phyloP scores from a whole-genome alignment of 768 basidiomycete genomes.

The Lactarius evosmus region DNA sequence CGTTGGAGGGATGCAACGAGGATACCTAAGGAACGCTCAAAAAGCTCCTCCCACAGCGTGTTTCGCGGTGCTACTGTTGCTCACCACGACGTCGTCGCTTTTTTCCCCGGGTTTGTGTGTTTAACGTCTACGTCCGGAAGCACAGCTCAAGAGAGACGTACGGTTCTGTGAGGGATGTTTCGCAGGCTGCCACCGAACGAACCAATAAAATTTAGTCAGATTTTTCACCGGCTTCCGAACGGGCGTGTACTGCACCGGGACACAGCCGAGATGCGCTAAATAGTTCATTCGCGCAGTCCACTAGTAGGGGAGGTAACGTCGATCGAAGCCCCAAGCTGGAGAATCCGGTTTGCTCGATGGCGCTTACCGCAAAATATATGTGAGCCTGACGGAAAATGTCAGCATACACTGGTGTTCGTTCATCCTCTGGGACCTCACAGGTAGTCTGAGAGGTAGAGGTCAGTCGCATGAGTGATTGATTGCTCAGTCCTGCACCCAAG shows the following conservation, averaged over 20 bases:
- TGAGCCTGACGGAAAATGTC: slow-evolving; percentile 50
- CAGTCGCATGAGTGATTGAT: slow-evolving; percentile 17
- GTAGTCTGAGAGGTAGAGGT: slow-evolving; percentile 45
- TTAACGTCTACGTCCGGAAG: slow-evolving; percentile 13
- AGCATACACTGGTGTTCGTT: not conserved
- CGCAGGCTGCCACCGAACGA: slow-evolving; percentile 56
- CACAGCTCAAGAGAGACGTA: slow-evolving; percentile 35
- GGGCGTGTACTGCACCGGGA: slow-evolving; percentile 49
- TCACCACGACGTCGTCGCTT: slow-evolving; percentile 36
- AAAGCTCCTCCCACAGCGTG: slow-evolving; percentile 4
- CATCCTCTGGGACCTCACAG: slow-evolving; percentile 38
- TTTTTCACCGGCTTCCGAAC: not conserved
- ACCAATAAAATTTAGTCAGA: slow-evolving; percentile 8
- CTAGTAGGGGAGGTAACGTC: slow-evolving; percentile 37
- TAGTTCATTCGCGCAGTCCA: slow-evolving; percentile 81
- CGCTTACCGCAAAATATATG: slow-evolving; percentile 77
- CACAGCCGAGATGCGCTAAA: slow-evolving; percentile 77
- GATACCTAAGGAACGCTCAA: slow-evolving; percentile 51
- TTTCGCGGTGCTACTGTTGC: slow-evolving; percentile 5
- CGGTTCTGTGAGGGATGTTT: slow-evolving; percentile 78
- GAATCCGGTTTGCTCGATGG: not conserved
- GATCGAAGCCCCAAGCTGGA: not conserved
- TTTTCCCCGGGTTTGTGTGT: not conserved
- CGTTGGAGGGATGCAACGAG: slow-evolving; percentile 81
- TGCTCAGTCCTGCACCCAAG: not conserved